Percentiles rank a stretch among this genome's conserved stretches.
Conservation (phyloP, 306 rosid species). For the Urtica urens region DNA sequence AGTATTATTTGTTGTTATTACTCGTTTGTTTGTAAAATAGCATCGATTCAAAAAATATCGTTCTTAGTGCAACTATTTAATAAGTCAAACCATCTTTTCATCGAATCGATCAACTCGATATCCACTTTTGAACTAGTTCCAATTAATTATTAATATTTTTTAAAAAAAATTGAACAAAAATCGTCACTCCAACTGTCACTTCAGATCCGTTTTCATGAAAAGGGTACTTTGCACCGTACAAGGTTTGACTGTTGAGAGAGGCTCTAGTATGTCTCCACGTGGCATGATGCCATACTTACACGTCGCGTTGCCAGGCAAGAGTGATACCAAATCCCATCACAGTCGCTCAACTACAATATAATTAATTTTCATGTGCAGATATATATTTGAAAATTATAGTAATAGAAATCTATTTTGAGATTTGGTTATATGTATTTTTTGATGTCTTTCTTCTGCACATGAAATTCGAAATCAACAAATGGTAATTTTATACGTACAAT, state of each 20-base stretch:
- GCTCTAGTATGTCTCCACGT: slow-evolving; percentile 12
- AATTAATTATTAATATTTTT: too few species aligned
- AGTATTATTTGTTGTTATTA: too few species aligned
- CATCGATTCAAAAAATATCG: too few species aligned
- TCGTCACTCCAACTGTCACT: slow-evolving; percentile 24
- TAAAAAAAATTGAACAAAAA: background rate
- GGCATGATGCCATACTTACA: background rate
- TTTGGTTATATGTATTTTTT: slow-evolving; percentile 2
- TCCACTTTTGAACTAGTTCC: too few species aligned
- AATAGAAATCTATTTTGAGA: background rate
- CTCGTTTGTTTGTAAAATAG: too few species aligned
- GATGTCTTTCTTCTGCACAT: too few species aligned
- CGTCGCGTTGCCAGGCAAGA: slow-evolving; percentile 22
- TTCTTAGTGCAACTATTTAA: too few species aligned
- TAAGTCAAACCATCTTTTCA: too few species aligned
- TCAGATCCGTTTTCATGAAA: slow-evolving; percentile 11
- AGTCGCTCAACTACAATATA: slow-evolving; percentile 9
- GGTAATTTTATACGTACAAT: too few species aligned
- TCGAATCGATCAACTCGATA: too few species aligned
- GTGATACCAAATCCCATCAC: slow-evolving; percentile 16
- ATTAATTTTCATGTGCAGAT: background rate
- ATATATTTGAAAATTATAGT: background rate
- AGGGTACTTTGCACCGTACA: slow-evolving; percentile 33
- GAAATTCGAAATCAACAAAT: too few species aligned
- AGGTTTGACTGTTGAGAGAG: slow-evolving; percentile 6